phyloP scores from a whole-genome alignment of 768 basidiomycete species.

The Xerocomellus dryophilus region DNA sequence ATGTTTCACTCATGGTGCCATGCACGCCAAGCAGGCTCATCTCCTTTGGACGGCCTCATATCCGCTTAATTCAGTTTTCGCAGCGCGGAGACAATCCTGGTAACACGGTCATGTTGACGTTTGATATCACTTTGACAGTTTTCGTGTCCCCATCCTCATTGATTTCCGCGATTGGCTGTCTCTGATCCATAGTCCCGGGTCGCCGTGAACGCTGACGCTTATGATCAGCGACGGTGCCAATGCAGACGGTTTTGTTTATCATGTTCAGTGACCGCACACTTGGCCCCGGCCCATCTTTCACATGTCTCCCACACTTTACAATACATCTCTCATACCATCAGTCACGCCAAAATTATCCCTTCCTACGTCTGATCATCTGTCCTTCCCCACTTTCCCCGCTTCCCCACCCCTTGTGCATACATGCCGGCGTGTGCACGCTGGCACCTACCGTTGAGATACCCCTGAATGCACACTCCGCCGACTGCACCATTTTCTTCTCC shows the following conservation, averaged over 20 bases:
- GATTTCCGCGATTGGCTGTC: background rate
- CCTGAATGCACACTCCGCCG: slow-evolving; percentile 4
- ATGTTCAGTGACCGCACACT: background rate
- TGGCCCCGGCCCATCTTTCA: background rate
- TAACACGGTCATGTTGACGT: slow-evolving; percentile 11
- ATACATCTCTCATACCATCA: background rate
- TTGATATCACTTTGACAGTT: slow-evolving; percentile 5
- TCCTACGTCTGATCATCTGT: slow-evolving; percentile 5
- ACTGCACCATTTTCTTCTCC: slow-evolving; percentile 3
- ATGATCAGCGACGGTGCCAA: background rate
- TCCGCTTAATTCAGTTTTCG: slow-evolving; percentile 4
- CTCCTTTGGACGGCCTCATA: background rate
- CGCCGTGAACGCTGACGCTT: background rate
- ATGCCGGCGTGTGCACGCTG: background rate
- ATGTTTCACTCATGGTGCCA: slow-evolving; percentile 3
- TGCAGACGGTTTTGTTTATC: background rate
- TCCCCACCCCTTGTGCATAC: slow-evolving; percentile 16
- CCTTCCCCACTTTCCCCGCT: slow-evolving; percentile 28
- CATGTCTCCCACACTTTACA: slow-evolving; percentile 1
- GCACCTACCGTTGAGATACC: background rate
- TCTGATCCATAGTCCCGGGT: background rate
- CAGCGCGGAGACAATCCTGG: slow-evolving; percentile 12
- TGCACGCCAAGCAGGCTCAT: background rate
- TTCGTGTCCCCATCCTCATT: too few species aligned
- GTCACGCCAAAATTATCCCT: slow-evolving; percentile 1